Evolutionary conservation across 768 basidiomycete genomes (phyloP), one percentile per base, ranked within the genome.

Genomic region (Boletus barrowsii): DNA sequence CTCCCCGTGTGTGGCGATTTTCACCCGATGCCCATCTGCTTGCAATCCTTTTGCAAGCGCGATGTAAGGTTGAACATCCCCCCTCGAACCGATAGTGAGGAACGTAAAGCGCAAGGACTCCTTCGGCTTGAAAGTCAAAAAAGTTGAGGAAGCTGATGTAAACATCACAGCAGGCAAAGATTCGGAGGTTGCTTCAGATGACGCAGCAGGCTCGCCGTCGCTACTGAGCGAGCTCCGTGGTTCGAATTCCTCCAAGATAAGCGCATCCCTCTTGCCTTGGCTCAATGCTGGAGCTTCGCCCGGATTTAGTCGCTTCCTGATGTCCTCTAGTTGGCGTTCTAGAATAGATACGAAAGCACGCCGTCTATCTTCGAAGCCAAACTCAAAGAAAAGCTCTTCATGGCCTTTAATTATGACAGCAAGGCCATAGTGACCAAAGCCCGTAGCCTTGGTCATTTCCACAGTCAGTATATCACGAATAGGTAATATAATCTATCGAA

Each of bases 61-160:
- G 62, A 99, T 98, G 67, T 98, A 99, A 11, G 96, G 96, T 70
- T 99, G 96, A 10, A 98, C 97, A 68, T 99, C 96, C 48, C 96
- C 96, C 47, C 96, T 82, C 20, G 93, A 94, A 7, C 96, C 96
- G 61, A 99, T 97, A 1, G 96, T 98, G 57, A 98, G 73, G 73
- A 96, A 93, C 0, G 97, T 98, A 65, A 99, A 91, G 62, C 84
- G 87, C 56, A 99, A 72, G 3, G 90, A 76, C 61, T 89, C 81
- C 62, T 82, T 80, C 3, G 96, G 97, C 70, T 93, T 95, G 77
- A 99, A 99, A 7, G 93, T 96, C 59, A 99, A 73, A 75, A 98
- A 98, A 3, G 96, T 96, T 4, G 92, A 93, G 0, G 92, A 93
- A n/a, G 89, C 86, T 11, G 92, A 95, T 2, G 88, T 93, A 71